phyloP scores from a whole-genome alignment of 2,329 filamentous ascomycete genomes.

The Achaetomium macrosporum region DNA sequence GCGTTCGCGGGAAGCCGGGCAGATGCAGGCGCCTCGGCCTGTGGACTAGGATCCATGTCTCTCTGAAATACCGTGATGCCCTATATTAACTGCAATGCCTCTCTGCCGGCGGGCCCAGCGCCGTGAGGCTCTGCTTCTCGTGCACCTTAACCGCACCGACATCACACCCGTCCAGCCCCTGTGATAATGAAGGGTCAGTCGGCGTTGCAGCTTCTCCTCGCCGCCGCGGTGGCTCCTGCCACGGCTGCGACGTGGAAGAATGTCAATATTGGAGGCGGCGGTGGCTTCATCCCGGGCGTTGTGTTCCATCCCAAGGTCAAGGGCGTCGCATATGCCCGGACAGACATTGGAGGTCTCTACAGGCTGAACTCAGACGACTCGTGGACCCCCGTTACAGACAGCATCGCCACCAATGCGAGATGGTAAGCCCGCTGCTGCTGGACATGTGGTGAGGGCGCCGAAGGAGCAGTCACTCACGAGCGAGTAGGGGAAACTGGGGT shows the following conservation, averaged over 20 bases:
- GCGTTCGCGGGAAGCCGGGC: slow-evolving; percentile 16
- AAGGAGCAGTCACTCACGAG: neutral
- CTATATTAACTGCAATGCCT: slow-evolving; percentile 18
- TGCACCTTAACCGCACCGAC: slow-evolving; percentile 7
- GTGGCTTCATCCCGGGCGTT: slow-evolving; percentile 51
- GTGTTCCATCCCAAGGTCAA: slow-evolving; percentile 49
- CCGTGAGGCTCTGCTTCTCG: slow-evolving; percentile 8
- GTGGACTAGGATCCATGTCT: slow-evolving; percentile 1
- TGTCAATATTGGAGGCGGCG: slow-evolving; percentile 46
- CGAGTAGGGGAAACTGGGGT: slow-evolving; percentile 48
- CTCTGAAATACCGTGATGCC: slow-evolving; percentile 1
- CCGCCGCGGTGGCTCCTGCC: slow-evolving; percentile 22
- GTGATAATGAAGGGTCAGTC: slow-evolving; percentile 17
- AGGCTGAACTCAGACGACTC: slow-evolving; percentile 49
- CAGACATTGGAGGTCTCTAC: slow-evolving; percentile 54
- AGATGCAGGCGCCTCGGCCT: slow-evolving; percentile 1
- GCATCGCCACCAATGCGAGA: slow-evolving; percentile 35
- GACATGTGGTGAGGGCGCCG: too few relatives aligned
- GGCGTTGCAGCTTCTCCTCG: slow-evolving; percentile 24
- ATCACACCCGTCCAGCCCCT: neutral
- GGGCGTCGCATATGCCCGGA: slow-evolving; percentile 50
- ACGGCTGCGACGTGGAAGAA: slow-evolving; percentile 28
- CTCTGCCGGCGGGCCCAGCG: neutral
- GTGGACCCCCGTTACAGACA: slow-evolving; percentile 50
- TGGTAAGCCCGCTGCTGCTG: slow-evolving; percentile 33